A percentile compares a stretch with the other conserved stretches of the same genome.
Evolutionary conservation across 2,329 filamentous ascomycete genomes (phyloP).

Genomic region (Aspergillus flavus): DNA sequence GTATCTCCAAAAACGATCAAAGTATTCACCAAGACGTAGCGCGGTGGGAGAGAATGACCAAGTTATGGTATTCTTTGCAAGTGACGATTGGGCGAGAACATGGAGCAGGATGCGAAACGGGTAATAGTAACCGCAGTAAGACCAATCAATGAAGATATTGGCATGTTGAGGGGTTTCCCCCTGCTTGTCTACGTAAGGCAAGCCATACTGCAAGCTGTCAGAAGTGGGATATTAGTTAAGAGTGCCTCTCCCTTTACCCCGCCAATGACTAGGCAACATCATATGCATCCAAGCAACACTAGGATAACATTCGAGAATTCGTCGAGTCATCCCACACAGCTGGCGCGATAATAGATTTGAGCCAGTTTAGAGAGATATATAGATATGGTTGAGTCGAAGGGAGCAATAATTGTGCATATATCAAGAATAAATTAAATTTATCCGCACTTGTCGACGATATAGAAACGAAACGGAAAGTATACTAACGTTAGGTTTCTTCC

Average conservation of each 20-base stretch:
- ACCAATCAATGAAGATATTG: neutral
- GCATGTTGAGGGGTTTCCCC: neutral
- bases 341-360: neutral
- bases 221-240: neutral
- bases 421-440: neutral
- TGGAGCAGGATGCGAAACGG: neutral
- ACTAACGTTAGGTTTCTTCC: too few relatives aligned
- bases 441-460: neutral
- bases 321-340: neutral
- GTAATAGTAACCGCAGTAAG: neutral
- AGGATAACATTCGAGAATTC: too few relatives aligned
- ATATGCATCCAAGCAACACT: neutral
- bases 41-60: neutral
- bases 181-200: neutral
- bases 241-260: neutral
- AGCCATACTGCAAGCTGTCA: neutral
- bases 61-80: neutral
- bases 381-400: neutral
- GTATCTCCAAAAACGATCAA: neutral
- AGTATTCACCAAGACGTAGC: neutral
- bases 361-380: too few relatives aligned
- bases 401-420: neutral
- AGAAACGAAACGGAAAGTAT: neutral
- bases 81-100: neutral
- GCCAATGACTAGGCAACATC: neutral